Percentiles rank a stretch among this genome's conserved stretches.
Evolutionary conservation across 305 asterid species (phyloP).

Genomic region (Fraxinus dipetala): DNA sequence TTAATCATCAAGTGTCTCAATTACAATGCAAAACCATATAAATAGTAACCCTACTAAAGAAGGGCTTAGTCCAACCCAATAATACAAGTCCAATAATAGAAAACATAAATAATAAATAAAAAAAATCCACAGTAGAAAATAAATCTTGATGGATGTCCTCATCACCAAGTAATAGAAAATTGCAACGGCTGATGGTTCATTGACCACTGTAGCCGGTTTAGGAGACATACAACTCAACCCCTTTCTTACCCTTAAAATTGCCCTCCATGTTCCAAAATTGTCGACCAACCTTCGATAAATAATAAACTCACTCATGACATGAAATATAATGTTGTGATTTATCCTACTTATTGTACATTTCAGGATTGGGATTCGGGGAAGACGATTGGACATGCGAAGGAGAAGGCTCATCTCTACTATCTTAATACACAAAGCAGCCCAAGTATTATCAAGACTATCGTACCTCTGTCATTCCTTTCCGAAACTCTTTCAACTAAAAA

Average conservation of each 20-base stretch:
- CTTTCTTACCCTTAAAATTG: neutral
- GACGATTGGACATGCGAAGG: conserved; percentile 13
- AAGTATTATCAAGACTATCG: neutral
- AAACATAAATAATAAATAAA: too few species aligned
- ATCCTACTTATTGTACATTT: neutral
- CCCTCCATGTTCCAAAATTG: neutral
- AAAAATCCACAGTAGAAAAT: too few species aligned
- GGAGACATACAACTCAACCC: neutral
- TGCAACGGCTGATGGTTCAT: neutral
- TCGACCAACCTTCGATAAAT: neutral
- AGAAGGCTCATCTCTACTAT: neutral
- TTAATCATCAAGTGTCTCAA: too few species aligned
- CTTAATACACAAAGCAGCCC: neutral
- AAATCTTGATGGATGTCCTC: too few species aligned
- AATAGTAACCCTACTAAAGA: too few species aligned
- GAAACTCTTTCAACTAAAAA: neutral
- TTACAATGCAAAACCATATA: too few species aligned
- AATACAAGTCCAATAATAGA: too few species aligned
- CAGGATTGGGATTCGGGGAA: neutral
- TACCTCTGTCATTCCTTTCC: neutral
- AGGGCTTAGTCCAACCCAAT: too few species aligned
- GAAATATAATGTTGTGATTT: neutral
- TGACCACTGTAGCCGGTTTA: neutral
- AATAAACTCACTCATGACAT: neutral
- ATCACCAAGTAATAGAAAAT: neutral